Evolutionary conservation across 2,329 filamentous ascomycete genomes (phyloP).

Genomic region (Fusarium irregulare): DNA sequence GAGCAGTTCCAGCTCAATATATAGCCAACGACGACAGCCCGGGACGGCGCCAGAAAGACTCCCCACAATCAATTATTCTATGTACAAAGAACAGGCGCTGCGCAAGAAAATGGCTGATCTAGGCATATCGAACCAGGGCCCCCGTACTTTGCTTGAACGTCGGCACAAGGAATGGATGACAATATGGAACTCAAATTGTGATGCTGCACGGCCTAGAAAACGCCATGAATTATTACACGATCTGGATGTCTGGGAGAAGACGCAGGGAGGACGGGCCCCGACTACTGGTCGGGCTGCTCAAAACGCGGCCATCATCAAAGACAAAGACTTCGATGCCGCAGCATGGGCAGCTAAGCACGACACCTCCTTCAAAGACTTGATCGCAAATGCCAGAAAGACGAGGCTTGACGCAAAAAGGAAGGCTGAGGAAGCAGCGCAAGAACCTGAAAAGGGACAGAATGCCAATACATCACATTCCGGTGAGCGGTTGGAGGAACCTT

Average conservation of each 20-base stretch:
- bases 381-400: conserved; percentile 76
- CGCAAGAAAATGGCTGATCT: conserved; percentile 85
- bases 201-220: conserved; percentile 77
- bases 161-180: conserved; percentile 95
- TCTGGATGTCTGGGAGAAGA: conserved; percentile 87
- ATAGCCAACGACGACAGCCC: conserved; percentile 44
- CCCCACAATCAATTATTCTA: conserved; percentile 84
- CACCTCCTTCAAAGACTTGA: conserved; percentile 80
- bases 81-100: conserved; percentile 82
- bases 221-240: conserved; percentile 81
- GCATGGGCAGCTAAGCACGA: conserved; percentile 81
- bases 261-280: conserved; percentile 73
- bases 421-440: conserved; percentile 32
- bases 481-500: background rate
- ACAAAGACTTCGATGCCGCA: conserved; percentile 87
- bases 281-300: conserved; percentile 52
- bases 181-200: conserved; percentile 96
- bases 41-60: conserved; percentile 69
- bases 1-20: conserved; percentile 17
- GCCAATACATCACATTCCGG: background rate
- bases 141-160: conserved; percentile 75
- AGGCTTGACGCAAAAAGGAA: conserved; percentile 55
- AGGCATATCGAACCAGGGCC: conserved; percentile 78
- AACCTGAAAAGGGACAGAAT: conserved; percentile 4
- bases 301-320: conserved; percentile 69